Evolutionary conservation across 1,284 basidiomycete species (phyloP).

Genomic region (Cryptococcus depauperatus): DNA sequence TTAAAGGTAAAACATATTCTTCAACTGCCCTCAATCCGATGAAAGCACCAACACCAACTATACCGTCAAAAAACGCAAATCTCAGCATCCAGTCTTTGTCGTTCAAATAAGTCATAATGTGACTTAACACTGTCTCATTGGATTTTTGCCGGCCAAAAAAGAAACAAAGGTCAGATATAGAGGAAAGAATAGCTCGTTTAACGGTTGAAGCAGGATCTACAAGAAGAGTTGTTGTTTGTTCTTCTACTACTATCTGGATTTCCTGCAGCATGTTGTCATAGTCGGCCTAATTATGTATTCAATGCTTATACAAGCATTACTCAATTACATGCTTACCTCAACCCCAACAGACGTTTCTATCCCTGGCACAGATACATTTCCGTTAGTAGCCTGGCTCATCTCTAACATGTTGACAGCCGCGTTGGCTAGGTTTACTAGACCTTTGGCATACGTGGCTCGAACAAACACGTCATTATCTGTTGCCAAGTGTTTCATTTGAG

Average conservation of each 20-base stretch:
- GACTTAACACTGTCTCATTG: slow-evolving; percentile 87
- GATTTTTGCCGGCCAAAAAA: slow-evolving; percentile 89
- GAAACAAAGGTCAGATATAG: slow-evolving; percentile 79
- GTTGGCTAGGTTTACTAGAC: slow-evolving; percentile 73
- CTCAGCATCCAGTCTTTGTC: slow-evolving; percentile 88
- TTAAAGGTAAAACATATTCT: slow-evolving; percentile 80
- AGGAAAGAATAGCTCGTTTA: slow-evolving; percentile 54
- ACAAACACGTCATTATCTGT: slow-evolving; percentile 82
- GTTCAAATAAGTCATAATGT: slow-evolving; percentile 98
- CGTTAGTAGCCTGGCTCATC: slow-evolving; percentile 79
- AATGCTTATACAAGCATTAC: background rate
- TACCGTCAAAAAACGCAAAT: slow-evolving; percentile 87
- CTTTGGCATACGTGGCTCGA: slow-evolving; percentile 78
- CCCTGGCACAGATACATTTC: slow-evolving; percentile 52
- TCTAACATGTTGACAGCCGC: slow-evolving; percentile 66
- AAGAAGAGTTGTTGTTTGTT: slow-evolving; percentile 68
- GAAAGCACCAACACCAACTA: slow-evolving; percentile 88
- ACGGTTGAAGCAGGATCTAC: slow-evolving; percentile 51
- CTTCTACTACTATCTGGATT: slow-evolving; percentile 76
- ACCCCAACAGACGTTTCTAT: slow-evolving; percentile 47
- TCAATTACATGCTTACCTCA: slow-evolving; percentile 14
- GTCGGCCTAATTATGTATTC: slow-evolving; percentile 54
- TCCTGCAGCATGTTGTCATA: slow-evolving; percentile 80
- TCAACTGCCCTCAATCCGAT: slow-evolving; percentile 68
- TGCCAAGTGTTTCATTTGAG: slow-evolving; percentile 73